Evolutionary conservation across 2,329 filamentous ascomycete genomes (phyloP), one percentile per base, ranked within the genome.

Genomic region (Colletotrichum nymphaeae): DNA sequence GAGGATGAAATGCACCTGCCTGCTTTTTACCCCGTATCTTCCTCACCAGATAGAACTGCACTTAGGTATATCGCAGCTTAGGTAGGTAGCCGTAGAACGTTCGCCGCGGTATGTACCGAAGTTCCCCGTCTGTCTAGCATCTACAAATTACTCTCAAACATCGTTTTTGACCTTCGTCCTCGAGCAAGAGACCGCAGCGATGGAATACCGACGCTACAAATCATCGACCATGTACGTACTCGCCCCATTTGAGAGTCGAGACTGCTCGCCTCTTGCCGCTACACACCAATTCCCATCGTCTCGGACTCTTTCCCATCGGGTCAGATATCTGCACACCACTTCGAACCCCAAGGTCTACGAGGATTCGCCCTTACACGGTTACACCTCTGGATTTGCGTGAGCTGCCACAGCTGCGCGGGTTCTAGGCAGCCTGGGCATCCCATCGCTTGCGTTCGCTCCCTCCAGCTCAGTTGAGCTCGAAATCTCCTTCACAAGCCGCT

Each of bases 361-460:
- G 19, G 7, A 22, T 9, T 22, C 19, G 42, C 19, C 42, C 19
- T 9, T 49, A 11, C 37, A 16, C 14, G 14, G 1, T 12, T 42
- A 42, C 19, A 49, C 42, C 19, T 22, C 9, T 19, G 19, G 7
- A 49, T 19, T 49, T 49, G 19, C 42, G 7, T 49, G 42, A 49
- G 42, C 42, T 42, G 37, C 37, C 37, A 19, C 37, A 42, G 37
- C 37, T 49, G 42, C 19, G 42, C 5, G 19, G 3, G 7, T 49
- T n/a, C 16, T 7, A 22, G 42, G 16, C 19, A 22, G 42, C 42
- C 19, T 49, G 19, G 19, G 9, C 19, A 52, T 26, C 35, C 68
- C 69, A 53, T 22, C 52, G 65, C 46, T 62, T 69, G 69, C 57
- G 42, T 59, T 69, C 65, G 35, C 52, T 30, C 14, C 32, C 8